These are phyloP conservation scores for Microsporum audouinii DNA, from an alignment of 2,329 filamentous ascomycete genomes.

Conservation along the genomic window DNA sequence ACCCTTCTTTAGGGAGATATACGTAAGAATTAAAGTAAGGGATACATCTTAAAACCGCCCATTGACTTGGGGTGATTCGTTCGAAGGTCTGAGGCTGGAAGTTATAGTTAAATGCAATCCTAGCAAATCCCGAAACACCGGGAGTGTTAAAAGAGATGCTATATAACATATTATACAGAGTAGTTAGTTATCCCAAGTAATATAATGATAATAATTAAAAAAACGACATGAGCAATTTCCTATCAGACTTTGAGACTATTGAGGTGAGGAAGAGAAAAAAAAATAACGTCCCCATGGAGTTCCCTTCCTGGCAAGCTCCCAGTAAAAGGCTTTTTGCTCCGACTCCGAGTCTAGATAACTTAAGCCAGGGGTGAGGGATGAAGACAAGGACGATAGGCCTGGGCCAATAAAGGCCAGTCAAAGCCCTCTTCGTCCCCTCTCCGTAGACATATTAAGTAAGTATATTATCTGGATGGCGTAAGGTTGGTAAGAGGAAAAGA, in stretches of 20 bases:
- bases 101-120: neutral
- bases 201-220: too few relatives aligned
- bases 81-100: neutral
- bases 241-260: neutral
- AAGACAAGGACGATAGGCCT: neutral
- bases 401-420: neutral
- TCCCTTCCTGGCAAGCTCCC: neutral
- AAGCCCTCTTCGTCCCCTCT: neutral
- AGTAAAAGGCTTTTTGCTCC: neutral
- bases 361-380: neutral
- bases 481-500: neutral
- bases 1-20: too few relatives aligned
- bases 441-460: too few relatives aligned
- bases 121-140: conserved; percentile 1
- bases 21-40: too few relatives aligned
- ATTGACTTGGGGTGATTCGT: too few relatives aligned
- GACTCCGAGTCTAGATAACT: neutral
- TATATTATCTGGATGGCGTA: too few relatives aligned
- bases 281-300: neutral
- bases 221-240: too few relatives aligned
- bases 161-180: too few relatives aligned
- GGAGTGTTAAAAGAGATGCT: neutral
- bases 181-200: too few relatives aligned
- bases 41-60: too few relatives aligned
- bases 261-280: neutral